These are phyloP conservation scores for Trichoderma pleuroti DNA, from an alignment of 2,329 filamentous ascomycete species.

Conservation along the genomic window DNA sequence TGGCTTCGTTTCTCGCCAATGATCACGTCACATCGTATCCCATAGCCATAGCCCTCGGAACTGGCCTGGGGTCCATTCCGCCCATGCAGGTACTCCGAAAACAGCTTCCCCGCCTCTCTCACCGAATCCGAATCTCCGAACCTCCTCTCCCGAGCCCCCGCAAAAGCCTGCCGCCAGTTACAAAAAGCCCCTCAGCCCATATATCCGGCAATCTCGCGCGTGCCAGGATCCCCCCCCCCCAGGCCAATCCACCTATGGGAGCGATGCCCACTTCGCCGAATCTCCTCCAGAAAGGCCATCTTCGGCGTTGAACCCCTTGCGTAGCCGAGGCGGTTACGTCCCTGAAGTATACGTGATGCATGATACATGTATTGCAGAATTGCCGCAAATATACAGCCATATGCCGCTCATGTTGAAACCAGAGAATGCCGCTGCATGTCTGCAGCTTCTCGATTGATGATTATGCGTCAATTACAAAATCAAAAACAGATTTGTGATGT, in stretches of 20 bases:
- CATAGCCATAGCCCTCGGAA: not conserved
- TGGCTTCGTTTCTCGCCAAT: not conserved
- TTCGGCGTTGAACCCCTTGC: not conserved
- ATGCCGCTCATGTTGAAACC: not conserved
- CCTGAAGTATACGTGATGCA: not conserved
- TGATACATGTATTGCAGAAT: not conserved
- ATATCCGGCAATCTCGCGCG: slow-evolving; percentile 2
- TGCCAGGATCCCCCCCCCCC: not conserved
- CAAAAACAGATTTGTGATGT: not conserved
- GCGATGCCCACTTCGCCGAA: not conserved
- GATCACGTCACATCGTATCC: not conserved
- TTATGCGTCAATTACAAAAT: not conserved
- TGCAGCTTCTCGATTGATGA: not conserved
- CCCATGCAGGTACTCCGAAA: slow-evolving; percentile 4
- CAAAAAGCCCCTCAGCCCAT: not conserved
- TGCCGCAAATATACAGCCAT: not conserved
- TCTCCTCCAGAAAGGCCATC: not conserved
- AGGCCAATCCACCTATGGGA: not conserved
- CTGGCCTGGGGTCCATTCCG: not conserved
- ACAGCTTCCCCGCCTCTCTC: not conserved
- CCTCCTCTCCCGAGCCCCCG: not conserved
- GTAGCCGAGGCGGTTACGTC: not conserved
- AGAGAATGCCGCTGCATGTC: not conserved
- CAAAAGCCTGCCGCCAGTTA: not conserved
- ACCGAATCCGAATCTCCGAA: slow-evolving; percentile 10